These are phyloP conservation scores for Boletus tylopilopsis DNA, from an alignment of 768 basidiomycete species.

Conservation along the genomic window DNA sequence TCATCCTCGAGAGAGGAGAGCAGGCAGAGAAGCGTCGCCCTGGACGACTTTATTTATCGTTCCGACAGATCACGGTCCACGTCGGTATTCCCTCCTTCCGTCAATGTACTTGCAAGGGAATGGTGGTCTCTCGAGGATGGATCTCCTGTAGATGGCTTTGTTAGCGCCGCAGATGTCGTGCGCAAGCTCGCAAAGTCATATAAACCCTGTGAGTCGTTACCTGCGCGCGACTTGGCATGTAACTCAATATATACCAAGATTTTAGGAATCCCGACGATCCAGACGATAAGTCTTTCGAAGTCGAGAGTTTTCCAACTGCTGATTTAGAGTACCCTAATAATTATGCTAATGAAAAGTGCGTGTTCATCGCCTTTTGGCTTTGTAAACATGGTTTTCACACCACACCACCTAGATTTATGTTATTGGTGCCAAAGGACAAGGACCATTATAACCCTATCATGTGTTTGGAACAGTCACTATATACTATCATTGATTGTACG, in stretches of 20 bases:
- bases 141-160: conserved; percentile 44
- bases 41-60: conserved; percentile 55
- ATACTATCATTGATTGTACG: conserved; percentile 71
- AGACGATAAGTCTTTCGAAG: conserved; percentile 59
- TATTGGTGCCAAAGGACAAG: conserved; percentile 77
- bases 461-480: conserved; percentile 68
- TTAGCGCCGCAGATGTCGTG: conserved; percentile 67
- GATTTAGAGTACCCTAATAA: conserved; percentile 80
- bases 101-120: conserved; percentile 28
- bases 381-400: background rate
- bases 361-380: background rate
- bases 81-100: conserved; percentile 42
- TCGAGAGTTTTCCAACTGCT: conserved; percentile 57
- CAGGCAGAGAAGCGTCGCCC: conserved; percentile 35
- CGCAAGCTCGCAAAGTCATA: conserved; percentile 60
- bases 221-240: background rate
- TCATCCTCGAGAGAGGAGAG: conserved; percentile 45
- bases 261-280: conserved; percentile 67
- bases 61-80: conserved; percentile 62
- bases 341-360: conserved; percentile 63
- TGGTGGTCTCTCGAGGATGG: conserved; percentile 55
- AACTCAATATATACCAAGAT: conserved; percentile 40
- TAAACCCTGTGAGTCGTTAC: conserved; percentile 54
- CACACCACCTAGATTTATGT: conserved; percentile 52
- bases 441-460: conserved; percentile 86